Base-by-base conservation (phyloP, 352 stramenopile genomes). In the Ophiocytium majus region DNA sequence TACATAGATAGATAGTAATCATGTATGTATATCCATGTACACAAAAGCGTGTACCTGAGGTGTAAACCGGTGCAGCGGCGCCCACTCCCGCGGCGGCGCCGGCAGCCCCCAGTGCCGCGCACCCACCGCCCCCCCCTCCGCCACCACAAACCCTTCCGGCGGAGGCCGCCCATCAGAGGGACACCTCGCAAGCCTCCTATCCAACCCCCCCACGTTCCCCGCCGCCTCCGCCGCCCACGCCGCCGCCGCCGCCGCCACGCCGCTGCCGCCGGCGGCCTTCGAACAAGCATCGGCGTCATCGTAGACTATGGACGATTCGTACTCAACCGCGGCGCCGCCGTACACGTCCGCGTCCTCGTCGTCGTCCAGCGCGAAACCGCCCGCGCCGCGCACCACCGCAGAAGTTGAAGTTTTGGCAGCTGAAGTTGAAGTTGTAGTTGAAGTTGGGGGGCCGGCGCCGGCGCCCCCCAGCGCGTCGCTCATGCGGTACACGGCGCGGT, bases 351-450 rank as follows among this genome's bases (percentile, higher is more conserved):
- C 80, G 36, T 83, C 80, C n/a, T 83, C 80, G 10, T 83, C 80
- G 37, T 83, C 80, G 80, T 83, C 80, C 37, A 83, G 17, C 9
- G 80, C 80, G 32, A 83, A 83, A 0, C 80, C 80, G 33, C n/a
- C n/a, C 0, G 32, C 28, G 79, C 63, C 63, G 28, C 37, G 19
- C 37, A 35, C 33, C 35, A 31, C 36, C 28, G 36, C 36, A 35
- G 31, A n/a, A 82, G n/a, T 34, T 35, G 50, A 81, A 28, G 50
- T 82, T 19, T 23, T 66, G 19, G 28, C 57, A 66, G 57, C 28
- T 66, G 28, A n/a, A n/a, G n/a, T n/a, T 66, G 57, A 23, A 66
- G 28, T 19, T 37, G 31, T 37, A 17, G 31, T 17, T 34, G 31
- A 5, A 14, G 31, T 17, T 37, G 31, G 5, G 31, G 17, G 5